phyloP scores from a whole-genome alignment of 2,329 filamentous ascomycete genomes.

The Alternaria postmessia region DNA sequence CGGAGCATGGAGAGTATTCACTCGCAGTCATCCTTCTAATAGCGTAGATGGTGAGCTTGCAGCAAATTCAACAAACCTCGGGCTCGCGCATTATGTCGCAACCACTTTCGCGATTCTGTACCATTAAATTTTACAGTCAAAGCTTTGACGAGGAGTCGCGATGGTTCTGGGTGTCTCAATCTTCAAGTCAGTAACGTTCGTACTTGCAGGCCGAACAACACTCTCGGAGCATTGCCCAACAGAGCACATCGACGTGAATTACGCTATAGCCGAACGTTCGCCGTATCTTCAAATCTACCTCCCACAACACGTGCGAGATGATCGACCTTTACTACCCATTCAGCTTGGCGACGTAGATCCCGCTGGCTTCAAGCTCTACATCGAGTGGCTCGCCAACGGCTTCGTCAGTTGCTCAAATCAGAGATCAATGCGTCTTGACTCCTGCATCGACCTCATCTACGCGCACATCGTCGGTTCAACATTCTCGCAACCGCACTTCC shows the following conservation, averaged over 20 bases:
- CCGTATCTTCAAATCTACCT: constrained; percentile 16
- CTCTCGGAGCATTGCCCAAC: constrained; percentile 16
- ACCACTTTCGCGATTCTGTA: not conserved
- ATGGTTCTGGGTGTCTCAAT: too few relatives aligned
- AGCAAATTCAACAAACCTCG: not conserved
- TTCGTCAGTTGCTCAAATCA: not conserved
- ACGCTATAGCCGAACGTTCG: constrained; percentile 12
- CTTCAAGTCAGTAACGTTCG: constrained; percentile 11
- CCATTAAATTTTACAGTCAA: too few relatives aligned
- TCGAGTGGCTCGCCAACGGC: constrained; percentile 16
- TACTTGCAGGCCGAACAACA: constrained; percentile 17
- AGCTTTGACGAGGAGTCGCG: too few relatives aligned
- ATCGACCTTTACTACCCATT: not conserved
- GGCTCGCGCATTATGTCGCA: not conserved
- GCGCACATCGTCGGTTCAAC: constrained; percentile 26
- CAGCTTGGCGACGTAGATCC: constrained; percentile 17
- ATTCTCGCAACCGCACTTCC: constrained; percentile 20
- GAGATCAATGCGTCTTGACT: not conserved
- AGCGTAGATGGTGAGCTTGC: fast-evolving
- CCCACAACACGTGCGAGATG: not conserved
- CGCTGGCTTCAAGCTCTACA: constrained; percentile 23
- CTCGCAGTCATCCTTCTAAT: not conserved
- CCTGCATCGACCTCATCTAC: constrained; percentile 24
- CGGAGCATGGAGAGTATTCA: too few relatives aligned
- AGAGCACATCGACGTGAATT: constrained; percentile 8